Evolutionary conservation across 139 green algal genomes (phyloP).

Genomic region (Chlorella sp.): DNA sequence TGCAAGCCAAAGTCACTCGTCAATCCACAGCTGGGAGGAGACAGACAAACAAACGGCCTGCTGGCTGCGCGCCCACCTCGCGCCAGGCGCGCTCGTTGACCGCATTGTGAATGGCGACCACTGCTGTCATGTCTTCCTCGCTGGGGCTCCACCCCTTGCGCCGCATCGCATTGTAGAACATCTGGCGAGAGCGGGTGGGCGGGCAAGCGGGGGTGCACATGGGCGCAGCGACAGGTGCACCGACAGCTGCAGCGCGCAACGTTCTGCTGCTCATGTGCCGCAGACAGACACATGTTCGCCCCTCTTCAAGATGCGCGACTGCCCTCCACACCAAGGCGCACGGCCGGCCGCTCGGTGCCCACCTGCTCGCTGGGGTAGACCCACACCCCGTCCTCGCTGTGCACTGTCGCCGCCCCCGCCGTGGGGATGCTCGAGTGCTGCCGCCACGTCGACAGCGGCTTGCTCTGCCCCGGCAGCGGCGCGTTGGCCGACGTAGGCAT

Average conservation of each 20-base stretch:
- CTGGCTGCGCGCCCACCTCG: too few species aligned
- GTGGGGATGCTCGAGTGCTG: constrained; percentile 45
- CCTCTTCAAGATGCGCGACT: too few species aligned
- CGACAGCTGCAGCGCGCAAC: constrained; percentile 56
- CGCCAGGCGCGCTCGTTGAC: constrained; percentile 94
- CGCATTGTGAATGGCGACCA: constrained; percentile 94
- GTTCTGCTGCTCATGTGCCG: too few species aligned
- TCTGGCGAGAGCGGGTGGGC: too few species aligned
- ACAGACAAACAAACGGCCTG: too few species aligned
- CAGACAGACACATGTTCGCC: too few species aligned
- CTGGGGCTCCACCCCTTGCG: constrained; percentile 87
- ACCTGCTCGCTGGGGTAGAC: constrained; percentile 3
- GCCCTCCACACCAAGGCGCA: too few species aligned
- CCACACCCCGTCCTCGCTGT: not conserved
- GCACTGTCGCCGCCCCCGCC: not conserved
- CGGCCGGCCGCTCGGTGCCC: too few species aligned
- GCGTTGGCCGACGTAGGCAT: constrained; percentile 38
- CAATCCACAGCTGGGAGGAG: too few species aligned
- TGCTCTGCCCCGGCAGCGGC: constrained; percentile 34
- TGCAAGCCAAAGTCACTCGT: too few species aligned
- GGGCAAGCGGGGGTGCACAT: too few species aligned
- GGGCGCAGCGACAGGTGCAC: constrained; percentile 86
- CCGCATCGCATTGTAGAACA: constrained; percentile 95
- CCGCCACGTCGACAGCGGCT: constrained; percentile 35
- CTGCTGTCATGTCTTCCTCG: constrained; percentile 78